Percentiles rank a stretch among this genome's conserved stretches.
These are phyloP conservation scores for Pleurotus platypus DNA, from an alignment of 768 basidiomycete genomes.

Conservation along the genomic window DNA sequence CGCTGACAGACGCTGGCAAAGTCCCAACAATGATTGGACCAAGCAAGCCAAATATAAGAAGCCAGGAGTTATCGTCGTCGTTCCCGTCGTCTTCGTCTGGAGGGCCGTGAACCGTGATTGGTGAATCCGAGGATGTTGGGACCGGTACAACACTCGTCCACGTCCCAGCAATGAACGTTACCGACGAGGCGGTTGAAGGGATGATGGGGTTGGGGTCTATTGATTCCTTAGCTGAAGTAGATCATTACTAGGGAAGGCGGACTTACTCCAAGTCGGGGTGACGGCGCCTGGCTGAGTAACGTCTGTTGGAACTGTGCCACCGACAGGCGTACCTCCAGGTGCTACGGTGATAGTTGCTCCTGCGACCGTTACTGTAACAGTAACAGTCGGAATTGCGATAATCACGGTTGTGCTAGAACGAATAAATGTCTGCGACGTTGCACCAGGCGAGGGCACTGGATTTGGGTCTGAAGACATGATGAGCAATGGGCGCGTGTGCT, in stretches of 20 bases:
- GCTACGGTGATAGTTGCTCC: slow-evolving; percentile 3
- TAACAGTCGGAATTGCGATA: not conserved
- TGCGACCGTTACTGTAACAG: not conserved
- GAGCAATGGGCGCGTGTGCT: not conserved
- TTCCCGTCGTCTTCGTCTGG: not conserved
- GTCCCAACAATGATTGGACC: not conserved
- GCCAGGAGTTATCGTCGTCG: not conserved
- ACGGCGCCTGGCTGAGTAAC: slow-evolving; percentile 2
- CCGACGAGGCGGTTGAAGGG: not conserved
- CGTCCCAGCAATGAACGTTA: slow-evolving; percentile 1
- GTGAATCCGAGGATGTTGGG: not conserved
- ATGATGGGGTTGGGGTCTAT: not conserved
- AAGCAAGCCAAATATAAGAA: not conserved
- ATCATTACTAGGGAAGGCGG: not conserved
- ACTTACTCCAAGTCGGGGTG: slow-evolving; percentile 1
- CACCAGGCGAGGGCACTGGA: not conserved
- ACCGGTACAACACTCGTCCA: slow-evolving; percentile 2
- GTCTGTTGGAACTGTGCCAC: not conserved
- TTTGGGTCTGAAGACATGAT: not conserved
- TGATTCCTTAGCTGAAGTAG: not conserved
- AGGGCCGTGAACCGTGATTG: not conserved
- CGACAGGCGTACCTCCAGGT: slow-evolving; percentile 3
- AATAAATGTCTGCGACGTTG: not conserved
- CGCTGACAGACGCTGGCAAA: not conserved
- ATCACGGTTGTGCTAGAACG: not conserved